Conservation (phyloP, 108 stramenopile species). For the Ochromonas danica region DNA sequence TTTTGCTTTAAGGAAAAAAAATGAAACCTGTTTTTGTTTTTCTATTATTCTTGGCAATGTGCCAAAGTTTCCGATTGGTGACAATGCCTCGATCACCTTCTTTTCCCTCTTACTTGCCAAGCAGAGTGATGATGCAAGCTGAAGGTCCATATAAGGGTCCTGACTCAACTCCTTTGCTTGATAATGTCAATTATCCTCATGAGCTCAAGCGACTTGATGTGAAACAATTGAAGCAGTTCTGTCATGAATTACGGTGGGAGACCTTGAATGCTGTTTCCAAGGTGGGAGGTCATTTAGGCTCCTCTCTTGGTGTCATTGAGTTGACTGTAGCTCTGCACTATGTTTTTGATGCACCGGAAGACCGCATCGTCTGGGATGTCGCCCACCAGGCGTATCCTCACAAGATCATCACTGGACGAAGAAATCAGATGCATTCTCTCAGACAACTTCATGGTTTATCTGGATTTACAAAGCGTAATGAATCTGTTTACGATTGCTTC, state of each 20-base stretch:
- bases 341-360: conserved; percentile 95
- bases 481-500: conserved; percentile 89
- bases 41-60: too few species aligned
- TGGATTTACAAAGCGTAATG: conserved; percentile 90
- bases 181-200: neutral
- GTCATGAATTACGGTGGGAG: conserved; percentile 74
- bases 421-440: conserved; percentile 72
- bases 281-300: conserved; percentile 92
- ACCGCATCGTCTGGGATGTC: conserved; percentile 96
- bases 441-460: conserved; percentile 82
- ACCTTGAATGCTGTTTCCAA: conserved; percentile 85
- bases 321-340: conserved; percentile 93
- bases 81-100: too few species aligned
- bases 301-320: conserved; percentile 86
- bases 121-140: too few species aligned
- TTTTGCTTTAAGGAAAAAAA: too few species aligned
- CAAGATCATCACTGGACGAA: conserved; percentile 91
- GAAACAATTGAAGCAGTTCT: neutral
- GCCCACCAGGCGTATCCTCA: conserved; percentile 95
- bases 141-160: neutral
- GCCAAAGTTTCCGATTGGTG: too few species aligned
- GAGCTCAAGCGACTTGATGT: neutral
- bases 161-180: neutral
- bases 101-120: too few species aligned
- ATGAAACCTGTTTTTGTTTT: too few species aligned